Percentiles rank a stretch among this genome's conserved stretches.
Evolutionary conservation across 2,329 filamentous ascomycete genomes (phyloP).

Genomic region (Colletotrichum sp.): DNA sequence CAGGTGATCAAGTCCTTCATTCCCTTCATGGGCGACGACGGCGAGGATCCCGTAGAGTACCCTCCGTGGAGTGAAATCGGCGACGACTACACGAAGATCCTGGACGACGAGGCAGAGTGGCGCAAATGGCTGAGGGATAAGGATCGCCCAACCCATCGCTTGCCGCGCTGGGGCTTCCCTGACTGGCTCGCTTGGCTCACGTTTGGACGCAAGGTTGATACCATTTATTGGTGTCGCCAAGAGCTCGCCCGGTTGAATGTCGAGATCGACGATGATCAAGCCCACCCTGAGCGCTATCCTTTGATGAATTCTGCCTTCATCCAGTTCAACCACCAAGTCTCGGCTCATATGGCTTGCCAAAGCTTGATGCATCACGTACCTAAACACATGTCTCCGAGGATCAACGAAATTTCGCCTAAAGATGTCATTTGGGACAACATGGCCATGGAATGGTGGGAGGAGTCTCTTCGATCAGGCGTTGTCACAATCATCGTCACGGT

Average conservation of each 20-base stretch:
- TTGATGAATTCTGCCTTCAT: constrained; percentile 97
- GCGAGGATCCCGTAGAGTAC: constrained; percentile 58
- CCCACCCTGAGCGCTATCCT: constrained; percentile 83
- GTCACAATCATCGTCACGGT: constrained; percentile 70
- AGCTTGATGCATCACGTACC: constrained; percentile 89
- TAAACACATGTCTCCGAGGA: constrained; percentile 89
- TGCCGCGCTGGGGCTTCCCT: constrained; percentile 65
- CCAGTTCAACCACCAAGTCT: constrained; percentile 97
- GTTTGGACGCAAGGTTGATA: constrained; percentile 90
- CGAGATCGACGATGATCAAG: constrained; percentile 91
- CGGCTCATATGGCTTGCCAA: constrained; percentile 98
- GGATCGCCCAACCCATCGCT: constrained; percentile 83
- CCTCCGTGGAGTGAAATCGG: constrained; percentile 67
- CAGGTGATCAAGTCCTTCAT: constrained; percentile 54
- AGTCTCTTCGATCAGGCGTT: constrained; percentile 73
- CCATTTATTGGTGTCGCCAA: constrained; percentile 87
- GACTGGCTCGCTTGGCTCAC: constrained; percentile 78
- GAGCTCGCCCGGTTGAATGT: constrained; percentile 87
- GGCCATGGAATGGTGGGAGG: constrained; percentile 93
- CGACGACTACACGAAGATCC: constrained; percentile 49
- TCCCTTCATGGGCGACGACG: constrained; percentile 52
- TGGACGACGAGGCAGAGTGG: constrained; percentile 73
- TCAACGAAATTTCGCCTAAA: constrained; percentile 91
- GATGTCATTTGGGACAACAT: constrained; percentile 98
- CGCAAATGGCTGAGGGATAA: constrained; percentile 80